These are phyloP conservation scores for Aspergillus hancockii DNA, from an alignment of 495 filamentous ascomycete genomes.

Conservation along the genomic window DNA sequence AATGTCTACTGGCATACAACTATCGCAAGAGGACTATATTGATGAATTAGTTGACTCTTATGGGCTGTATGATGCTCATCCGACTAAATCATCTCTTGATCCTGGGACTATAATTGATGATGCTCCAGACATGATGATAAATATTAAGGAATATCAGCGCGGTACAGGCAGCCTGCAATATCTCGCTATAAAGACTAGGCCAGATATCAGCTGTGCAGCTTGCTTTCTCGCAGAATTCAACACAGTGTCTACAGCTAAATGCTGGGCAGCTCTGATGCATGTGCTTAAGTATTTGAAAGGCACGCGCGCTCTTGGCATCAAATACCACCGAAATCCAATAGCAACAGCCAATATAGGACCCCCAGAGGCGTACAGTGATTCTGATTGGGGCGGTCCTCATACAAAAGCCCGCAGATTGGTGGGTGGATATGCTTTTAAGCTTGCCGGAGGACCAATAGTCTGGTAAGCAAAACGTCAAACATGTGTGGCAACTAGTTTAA, in stretches of 20 bases:
- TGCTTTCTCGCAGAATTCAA: slow-evolving; percentile 6
- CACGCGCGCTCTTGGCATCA: slow-evolving; percentile 2
- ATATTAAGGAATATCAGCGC: slow-evolving; percentile 3
- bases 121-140: background rate
- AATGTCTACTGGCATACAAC: background rate
- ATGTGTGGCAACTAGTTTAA: slow-evolving; percentile 5
- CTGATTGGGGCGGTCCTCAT: slow-evolving; percentile 2
- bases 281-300: slow-evolving; percentile 3
- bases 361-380: background rate
- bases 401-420: slow-evolving; percentile 6
- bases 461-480: slow-evolving; percentile 4
- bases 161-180: slow-evolving; percentile 4
- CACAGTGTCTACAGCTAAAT: background rate
- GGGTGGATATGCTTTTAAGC: slow-evolving; percentile 3
- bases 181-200: slow-evolving; percentile 8
- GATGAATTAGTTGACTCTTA: background rate
- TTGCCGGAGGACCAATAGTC: slow-evolving; percentile 2
- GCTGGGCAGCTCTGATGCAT: slow-evolving; percentile 6
- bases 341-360: background rate
- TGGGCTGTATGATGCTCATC: background rate
- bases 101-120: slow-evolving; percentile 2
- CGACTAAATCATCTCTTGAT: slow-evolving; percentile 3
- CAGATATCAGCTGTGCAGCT: slow-evolving; percentile 5
- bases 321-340: no score
- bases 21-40: slow-evolving; percentile 2